These are phyloP conservation scores for Populus pruinosa DNA, from an alignment of 345 rosid species.

Conservation along the genomic window DNA sequence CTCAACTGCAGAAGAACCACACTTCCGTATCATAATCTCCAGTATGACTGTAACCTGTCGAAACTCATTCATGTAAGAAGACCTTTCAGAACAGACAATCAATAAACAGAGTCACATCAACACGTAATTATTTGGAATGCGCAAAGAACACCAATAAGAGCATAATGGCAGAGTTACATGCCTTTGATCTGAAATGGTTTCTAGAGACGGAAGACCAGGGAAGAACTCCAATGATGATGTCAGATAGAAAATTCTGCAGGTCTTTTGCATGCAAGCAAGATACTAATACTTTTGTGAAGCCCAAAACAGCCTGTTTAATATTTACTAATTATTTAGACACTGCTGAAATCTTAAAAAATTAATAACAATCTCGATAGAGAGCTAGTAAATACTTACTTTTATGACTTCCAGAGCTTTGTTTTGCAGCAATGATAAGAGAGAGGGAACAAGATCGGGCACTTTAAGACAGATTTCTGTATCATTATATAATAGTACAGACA, in stretches of 20 bases:
- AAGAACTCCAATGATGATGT: conserved; percentile 51
- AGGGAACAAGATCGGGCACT: conserved; percentile 65
- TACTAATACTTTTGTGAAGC: conserved; percentile 80
- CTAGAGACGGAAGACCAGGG: conserved; percentile 87
- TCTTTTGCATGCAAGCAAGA: conserved; percentile 65
- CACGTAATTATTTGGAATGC: neutral
- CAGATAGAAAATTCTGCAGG: conserved; percentile 56
- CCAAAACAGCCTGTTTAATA: conserved; percentile 69
- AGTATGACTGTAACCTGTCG: conserved; percentile 73
- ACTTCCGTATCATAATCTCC: conserved; percentile 81
- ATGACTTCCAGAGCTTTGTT: conserved; percentile 74
- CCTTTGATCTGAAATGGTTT: conserved; percentile 88
- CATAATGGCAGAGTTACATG: conserved; percentile 6
- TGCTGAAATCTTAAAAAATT: neutral
- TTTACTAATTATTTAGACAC: conserved; percentile 8
- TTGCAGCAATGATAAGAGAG: conserved; percentile 76
- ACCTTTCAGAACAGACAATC: neutral
- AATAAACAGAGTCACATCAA: neutral
- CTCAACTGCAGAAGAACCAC: conserved; percentile 70
- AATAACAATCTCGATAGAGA: neutral
- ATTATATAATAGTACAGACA: conserved; percentile 68
- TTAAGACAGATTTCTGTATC: conserved; percentile 59
- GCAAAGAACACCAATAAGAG: neutral
- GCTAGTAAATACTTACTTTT: conserved; percentile 44
- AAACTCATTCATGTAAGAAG: neutral